Conservation (phyloP, 192 early-diverging fungal species). For the Dimargaris cristalligena region DNA sequence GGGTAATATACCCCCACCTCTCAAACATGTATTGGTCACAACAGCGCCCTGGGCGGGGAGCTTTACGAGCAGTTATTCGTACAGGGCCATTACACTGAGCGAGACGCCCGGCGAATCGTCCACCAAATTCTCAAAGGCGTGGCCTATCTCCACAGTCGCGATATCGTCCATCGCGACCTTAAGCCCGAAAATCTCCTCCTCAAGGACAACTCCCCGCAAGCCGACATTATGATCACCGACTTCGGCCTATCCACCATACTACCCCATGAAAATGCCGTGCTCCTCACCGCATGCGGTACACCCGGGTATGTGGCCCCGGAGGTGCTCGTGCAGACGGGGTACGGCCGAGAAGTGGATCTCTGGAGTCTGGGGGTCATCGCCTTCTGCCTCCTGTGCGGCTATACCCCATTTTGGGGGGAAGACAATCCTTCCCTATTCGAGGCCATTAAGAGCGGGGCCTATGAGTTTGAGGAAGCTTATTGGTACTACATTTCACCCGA, state of each 20-base stretch:
- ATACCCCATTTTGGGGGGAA: constrained; percentile 49
- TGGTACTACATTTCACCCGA: constrained; percentile 41
- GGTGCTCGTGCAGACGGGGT: constrained; percentile 27
- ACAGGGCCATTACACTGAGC: constrained; percentile 52
- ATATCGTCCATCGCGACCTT: constrained; percentile 70
- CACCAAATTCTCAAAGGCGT: constrained; percentile 64
- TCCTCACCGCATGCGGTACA: constrained; percentile 62
- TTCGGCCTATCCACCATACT: constrained; percentile 62
- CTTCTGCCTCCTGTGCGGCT: constrained; percentile 55
- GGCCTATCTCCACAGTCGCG: constrained; percentile 62
- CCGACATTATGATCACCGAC: constrained; percentile 54
- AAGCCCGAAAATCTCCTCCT: constrained; percentile 72
- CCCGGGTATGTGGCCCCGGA: constrained; percentile 62
- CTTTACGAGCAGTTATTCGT: constrained; percentile 74
- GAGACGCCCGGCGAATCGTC: constrained; percentile 66
- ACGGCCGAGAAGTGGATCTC: constrained; percentile 65
- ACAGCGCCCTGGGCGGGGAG: constrained; percentile 75
- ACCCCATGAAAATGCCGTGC: constrained; percentile 38
- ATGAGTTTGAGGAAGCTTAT: constrained; percentile 42
- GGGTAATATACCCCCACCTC: background rate
- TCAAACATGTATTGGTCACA: too few species aligned
- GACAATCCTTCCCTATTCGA: constrained; percentile 31
- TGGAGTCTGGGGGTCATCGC: constrained; percentile 67
- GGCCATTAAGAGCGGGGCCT: constrained; percentile 45
- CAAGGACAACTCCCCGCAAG: constrained; percentile 31